Conservation (phyloP, 163 green algal species). For the Coccomyxa subellipsoidea region DNA sequence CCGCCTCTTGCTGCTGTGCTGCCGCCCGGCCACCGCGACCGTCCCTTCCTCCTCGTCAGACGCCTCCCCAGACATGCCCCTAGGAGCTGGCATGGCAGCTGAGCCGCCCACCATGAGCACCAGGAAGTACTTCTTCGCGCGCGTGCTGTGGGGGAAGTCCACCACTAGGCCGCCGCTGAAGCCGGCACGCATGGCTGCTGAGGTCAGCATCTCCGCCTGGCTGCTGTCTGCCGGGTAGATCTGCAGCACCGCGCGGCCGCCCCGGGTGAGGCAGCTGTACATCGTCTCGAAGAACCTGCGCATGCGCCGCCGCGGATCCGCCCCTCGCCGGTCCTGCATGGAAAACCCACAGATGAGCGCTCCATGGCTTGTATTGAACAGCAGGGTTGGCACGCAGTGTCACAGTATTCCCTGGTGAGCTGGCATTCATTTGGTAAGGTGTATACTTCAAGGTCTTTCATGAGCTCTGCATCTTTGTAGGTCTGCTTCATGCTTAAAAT, state of each 20-base stretch:
- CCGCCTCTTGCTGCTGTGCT: conserved; percentile 26
- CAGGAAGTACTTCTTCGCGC: conserved; percentile 98
- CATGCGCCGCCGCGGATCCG: conserved; percentile 67
- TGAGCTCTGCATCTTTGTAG: not conserved
- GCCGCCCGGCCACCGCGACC: conserved; percentile 41
- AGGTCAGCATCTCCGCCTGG: conserved; percentile 30
- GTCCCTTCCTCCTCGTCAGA: conserved; percentile 31
- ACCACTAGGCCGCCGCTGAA: conserved; percentile 29
- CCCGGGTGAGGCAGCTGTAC: conserved; percentile 81
- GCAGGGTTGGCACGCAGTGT: no score
- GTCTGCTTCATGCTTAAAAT: not conserved
- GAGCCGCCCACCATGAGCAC: conserved; percentile 85
- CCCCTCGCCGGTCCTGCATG: conserved; percentile 36
- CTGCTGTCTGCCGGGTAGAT: conserved; percentile 86
- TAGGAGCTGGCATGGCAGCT: conserved; percentile 25
- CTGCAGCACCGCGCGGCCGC: conserved; percentile 86
- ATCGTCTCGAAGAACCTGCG: conserved; percentile 88
- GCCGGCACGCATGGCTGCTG: conserved; percentile 17
- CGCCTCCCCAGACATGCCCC: conserved; percentile 31
- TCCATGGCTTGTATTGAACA: no score
- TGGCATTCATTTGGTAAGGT: no score
- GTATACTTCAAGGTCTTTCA: no score
- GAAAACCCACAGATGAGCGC: not conserved
- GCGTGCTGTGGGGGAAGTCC: conserved; percentile 65
- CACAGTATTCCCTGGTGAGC: no score